A percentile compares a stretch with the other conserved stretches of the same genome.
Conservation (phyloP, 2,329 filamentous ascomycete species). For the Aspergillus fischeri region DNA sequence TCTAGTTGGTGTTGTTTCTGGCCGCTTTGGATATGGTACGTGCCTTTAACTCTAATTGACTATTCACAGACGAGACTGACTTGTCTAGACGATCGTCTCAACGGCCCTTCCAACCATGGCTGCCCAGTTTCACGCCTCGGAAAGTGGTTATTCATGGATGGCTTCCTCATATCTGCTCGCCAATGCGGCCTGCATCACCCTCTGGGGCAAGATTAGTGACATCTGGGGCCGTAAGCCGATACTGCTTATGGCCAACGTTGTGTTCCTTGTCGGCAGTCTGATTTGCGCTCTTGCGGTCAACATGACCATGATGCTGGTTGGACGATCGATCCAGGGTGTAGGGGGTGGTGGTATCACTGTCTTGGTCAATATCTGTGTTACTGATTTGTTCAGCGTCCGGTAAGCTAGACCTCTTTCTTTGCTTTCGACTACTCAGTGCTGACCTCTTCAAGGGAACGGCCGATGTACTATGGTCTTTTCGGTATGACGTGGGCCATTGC, state of each 20-base stretch:
- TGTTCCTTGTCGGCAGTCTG: slow-evolving; percentile 61
- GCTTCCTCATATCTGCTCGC: slow-evolving; percentile 45
- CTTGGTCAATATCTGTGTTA: slow-evolving; percentile 61
- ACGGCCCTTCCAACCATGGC: slow-evolving; percentile 45
- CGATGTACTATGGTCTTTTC: slow-evolving; percentile 60
- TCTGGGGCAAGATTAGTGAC: slow-evolving; percentile 62
- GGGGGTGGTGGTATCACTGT: slow-evolving; percentile 61
- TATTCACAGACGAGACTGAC: slow-evolving; percentile 5
- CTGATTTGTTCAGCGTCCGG: slow-evolving; percentile 60
- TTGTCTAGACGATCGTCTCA: slow-evolving; percentile 39
- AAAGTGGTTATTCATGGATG: slow-evolving; percentile 47
- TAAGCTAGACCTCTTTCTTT: slow-evolving; percentile 19
- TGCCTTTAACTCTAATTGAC: neutral
- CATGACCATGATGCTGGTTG: slow-evolving; percentile 60
- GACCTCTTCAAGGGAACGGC: slow-evolving; percentile 42
- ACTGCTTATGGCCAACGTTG: slow-evolving; percentile 55
- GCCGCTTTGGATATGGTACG: slow-evolving; percentile 56
- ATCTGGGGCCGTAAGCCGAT: slow-evolving; percentile 65
- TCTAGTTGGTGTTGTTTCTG: slow-evolving; percentile 54
- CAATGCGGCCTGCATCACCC: slow-evolving; percentile 48
- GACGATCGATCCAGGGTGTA: slow-evolving; percentile 59
- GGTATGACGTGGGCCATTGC: slow-evolving; percentile 61
- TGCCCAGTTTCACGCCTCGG: slow-evolving; percentile 38
- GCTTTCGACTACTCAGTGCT: neutral
- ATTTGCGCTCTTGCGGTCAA: slow-evolving; percentile 56